Conservation (phyloP, 352 stramenopile genomes). For the Phytophthora sojae region DNA sequence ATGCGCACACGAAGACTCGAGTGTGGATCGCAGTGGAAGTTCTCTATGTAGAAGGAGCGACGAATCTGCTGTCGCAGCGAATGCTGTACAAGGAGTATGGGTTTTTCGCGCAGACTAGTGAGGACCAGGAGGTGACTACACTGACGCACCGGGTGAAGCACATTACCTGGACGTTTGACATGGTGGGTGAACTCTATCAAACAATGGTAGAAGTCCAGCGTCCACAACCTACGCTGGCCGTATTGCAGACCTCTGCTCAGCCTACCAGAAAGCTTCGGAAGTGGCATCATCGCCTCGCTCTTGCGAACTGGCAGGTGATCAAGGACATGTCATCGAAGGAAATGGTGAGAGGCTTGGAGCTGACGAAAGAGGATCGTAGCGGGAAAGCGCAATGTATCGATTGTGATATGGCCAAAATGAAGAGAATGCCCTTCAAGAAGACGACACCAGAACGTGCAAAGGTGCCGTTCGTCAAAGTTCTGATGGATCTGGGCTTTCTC, state of each 20-base stretch:
- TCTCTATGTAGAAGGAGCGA: background rate
- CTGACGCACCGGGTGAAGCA: background rate
- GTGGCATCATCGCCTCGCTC: background rate
- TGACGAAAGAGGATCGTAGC: background rate
- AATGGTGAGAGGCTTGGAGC: background rate
- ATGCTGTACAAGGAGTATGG: too few species aligned
- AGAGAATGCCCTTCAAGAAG: background rate
- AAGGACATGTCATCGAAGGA: background rate
- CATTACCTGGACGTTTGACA: background rate
- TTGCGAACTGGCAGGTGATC: background rate
- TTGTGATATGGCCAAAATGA: background rate
- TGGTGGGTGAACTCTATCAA: background rate
- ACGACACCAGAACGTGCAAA: background rate
- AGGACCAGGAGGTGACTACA: background rate
- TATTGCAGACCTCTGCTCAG: background rate
- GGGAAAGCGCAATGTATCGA: background rate
- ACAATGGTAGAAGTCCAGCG: background rate
- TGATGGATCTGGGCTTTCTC: background rate
- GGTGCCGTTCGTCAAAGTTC: background rate
- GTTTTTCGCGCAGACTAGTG: background rate
- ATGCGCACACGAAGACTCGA: background rate
- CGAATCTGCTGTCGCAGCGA: too few species aligned
- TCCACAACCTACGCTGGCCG: background rate
- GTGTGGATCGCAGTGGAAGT: background rate
- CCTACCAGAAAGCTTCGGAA: background rate